These are phyloP conservation scores for Aspergillus sp. DNA, from an alignment of 2,329 filamentous ascomycete genomes.

Conservation along the genomic window DNA sequence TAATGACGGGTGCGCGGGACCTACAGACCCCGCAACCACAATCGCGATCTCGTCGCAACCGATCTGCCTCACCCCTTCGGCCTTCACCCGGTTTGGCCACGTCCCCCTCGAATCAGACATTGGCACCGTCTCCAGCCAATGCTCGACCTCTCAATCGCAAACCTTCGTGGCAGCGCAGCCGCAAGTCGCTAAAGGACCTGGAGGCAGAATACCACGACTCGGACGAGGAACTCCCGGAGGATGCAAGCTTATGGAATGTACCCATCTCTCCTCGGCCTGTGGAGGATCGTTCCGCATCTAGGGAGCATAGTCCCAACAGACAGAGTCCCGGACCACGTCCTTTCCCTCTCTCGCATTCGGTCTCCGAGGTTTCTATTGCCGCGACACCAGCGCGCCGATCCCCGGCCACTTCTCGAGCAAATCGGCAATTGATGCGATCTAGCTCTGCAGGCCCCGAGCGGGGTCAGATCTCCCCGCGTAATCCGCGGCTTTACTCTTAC, in stretches of 20 bases:
- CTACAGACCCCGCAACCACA: conserved; percentile 33
- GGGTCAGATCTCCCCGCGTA: conserved; percentile 45
- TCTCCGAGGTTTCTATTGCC: conserved; percentile 32
- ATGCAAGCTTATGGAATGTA: conserved; percentile 56
- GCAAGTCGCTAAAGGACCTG: conserved; percentile 53
- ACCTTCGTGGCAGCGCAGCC: conserved; percentile 48
- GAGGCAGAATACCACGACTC: conserved; percentile 57
- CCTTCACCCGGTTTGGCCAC: conserved; percentile 29
- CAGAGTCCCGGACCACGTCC: conserved; percentile 45
- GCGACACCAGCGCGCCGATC: conserved; percentile 28
- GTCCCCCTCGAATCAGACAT: conserved; percentile 32
- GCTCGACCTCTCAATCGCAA: conserved; percentile 37
- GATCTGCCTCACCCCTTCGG: conserved; percentile 37
- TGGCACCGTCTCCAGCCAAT: conserved; percentile 30
- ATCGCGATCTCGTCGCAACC: conserved; percentile 35
- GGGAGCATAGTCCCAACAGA: conserved; percentile 48
- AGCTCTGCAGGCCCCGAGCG: conserved; percentile 48
- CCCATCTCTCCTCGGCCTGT: conserved; percentile 52
- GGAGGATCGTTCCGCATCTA: conserved; percentile 45
- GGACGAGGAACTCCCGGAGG: conserved; percentile 56
- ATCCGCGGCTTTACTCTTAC: conserved; percentile 62
- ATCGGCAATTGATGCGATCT: conserved; percentile 36
- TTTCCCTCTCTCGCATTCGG: conserved; percentile 48
- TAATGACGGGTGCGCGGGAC: conserved; percentile 31
- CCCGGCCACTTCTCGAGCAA: conserved; percentile 37